Base-by-base conservation (phyloP, 352 stramenopile species). In the Phytophthora melonis region DNA sequence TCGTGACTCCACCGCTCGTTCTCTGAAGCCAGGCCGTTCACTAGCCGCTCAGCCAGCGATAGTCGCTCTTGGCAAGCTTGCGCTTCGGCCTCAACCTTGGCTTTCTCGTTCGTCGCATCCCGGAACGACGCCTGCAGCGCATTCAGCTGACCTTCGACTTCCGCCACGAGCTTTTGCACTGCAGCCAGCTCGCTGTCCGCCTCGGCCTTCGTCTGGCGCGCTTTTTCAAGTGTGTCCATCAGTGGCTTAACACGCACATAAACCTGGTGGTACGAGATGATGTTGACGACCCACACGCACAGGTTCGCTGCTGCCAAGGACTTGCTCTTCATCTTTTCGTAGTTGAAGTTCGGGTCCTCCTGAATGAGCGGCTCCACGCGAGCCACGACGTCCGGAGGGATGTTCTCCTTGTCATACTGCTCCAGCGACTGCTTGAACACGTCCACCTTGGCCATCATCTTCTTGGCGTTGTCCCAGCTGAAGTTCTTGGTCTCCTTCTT, bases 401-500 rank as follows among this genome's bases (percentile, higher is more conserved):
- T 97, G 62, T 98, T 88, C 41, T 98, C 91, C 58, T 97, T 97
- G 72, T 95, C 87, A 57, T 97, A 98, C 21, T 94, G 84, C 71
- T 98, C 91, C 2, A 98, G 77, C 39, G 87, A 81, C 41, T 94
- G 79, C 79, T 98, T 98, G 80, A 98, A 98, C 5, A 92, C 82
- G 66, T 98, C 93, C 13, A 97, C 88, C 41, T 98, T 98, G 2
- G 94, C 94, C 94, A 98, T 98, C 94, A 98, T 98, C 71, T 98
- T 98, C 82, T 98, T 98, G 11, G 94, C 94, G 66, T 97, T 98
- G 43, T 98, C 94, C 94, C 94, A 98, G 49, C 87, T 93, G 53
- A 98, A 97, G 68, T 98, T 97, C 62, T 96, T 96, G 39, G 93
- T 98, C 74, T 98, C 93, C 49, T 93, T 88, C 78, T 98, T 98